A percentile compares a stretch with the other conserved stretches of the same genome.
Evolutionary conservation across 192 early-diverging fungal species (phyloP).

Genomic region (Jimgerdemannia lactiflua): DNA sequence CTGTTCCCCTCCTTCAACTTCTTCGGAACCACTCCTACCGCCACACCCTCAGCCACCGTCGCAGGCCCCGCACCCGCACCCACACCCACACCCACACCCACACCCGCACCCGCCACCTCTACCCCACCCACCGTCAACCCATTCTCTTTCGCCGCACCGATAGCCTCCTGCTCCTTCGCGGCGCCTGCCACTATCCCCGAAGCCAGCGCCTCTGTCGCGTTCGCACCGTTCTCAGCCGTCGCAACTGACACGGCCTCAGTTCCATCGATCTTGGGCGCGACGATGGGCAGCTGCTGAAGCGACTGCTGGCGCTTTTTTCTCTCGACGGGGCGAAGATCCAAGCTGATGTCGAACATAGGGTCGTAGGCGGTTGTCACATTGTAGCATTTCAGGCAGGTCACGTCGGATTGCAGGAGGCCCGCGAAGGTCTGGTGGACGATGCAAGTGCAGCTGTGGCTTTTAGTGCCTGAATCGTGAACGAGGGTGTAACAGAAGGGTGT

Average conservation of each 20-base stretch:
- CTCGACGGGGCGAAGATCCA: conserved; percentile 66
- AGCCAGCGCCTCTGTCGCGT: no score
- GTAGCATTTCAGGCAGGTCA: conserved; percentile 79
- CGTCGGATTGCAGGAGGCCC: conserved; percentile 86
- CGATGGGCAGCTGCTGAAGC: conserved; percentile 1
- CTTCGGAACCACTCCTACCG: neutral
- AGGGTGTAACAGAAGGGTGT: neutral
- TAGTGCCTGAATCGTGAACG: neutral
- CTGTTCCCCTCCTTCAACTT: conserved; percentile 29
- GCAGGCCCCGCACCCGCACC: neutral
- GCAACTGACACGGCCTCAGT: no score
- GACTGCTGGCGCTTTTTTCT: conserved; percentile 12
- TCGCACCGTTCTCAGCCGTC: no score
- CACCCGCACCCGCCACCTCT: no score
- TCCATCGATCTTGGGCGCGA: neutral
- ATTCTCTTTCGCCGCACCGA: no score
- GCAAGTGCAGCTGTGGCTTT: conserved; percentile 61
- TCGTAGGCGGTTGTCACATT: conserved; percentile 80
- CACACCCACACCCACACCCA: no score
- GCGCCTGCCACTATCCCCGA: no score
- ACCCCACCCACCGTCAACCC: no score
- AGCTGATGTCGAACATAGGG: conserved; percentile 88
- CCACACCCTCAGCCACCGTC: neutral
- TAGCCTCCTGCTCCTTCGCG: no score
- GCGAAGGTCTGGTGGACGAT: conserved; percentile 89